A percentile compares a stretch with the other conserved stretches of the same genome.
phyloP scores from a whole-genome alignment of 176 grass and related monocot species.

The Aegilops bicornis region DNA sequence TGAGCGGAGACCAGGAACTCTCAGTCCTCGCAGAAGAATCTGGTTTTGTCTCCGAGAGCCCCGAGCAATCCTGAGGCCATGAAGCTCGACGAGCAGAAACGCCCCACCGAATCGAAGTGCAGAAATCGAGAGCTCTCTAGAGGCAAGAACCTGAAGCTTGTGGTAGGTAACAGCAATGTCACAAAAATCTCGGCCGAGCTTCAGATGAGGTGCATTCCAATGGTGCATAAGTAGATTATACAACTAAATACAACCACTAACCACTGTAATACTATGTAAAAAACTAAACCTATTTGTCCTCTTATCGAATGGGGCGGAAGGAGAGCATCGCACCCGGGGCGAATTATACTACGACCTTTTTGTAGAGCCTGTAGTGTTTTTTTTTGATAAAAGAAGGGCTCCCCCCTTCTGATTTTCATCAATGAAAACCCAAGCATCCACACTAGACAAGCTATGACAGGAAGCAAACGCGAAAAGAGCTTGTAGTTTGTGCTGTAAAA shows the following conservation, averaged over 20 bases:
- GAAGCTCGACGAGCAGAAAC: background rate
- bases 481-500: slow-evolving; percentile 20
- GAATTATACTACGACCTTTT: background rate
- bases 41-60: slow-evolving; percentile 45
- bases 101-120: background rate
- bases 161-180: background rate
- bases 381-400: too few species aligned
- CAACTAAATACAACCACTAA: slow-evolving; percentile 19
- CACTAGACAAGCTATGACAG: too few species aligned
- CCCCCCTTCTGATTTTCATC: too few species aligned
- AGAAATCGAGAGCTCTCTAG: background rate
- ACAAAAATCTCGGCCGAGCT: background rate
- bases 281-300: background rate
- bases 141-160: background rate
- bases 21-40: slow-evolving; percentile 71
- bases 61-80: slow-evolving; percentile 24
- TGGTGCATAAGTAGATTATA: background rate
- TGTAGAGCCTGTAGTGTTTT: slow-evolving; percentile 8
- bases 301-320: background rate
- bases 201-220: background rate
- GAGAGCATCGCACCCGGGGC: background rate
- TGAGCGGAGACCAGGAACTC: slow-evolving; percentile 80
- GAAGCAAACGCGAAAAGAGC: background rate
- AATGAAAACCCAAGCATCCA: too few species aligned
- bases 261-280: slow-evolving; percentile 7